These are phyloP conservation scores for Ilyonectria sp. DNA, from an alignment of 2,329 filamentous ascomycete species.

Conservation along the genomic window DNA sequence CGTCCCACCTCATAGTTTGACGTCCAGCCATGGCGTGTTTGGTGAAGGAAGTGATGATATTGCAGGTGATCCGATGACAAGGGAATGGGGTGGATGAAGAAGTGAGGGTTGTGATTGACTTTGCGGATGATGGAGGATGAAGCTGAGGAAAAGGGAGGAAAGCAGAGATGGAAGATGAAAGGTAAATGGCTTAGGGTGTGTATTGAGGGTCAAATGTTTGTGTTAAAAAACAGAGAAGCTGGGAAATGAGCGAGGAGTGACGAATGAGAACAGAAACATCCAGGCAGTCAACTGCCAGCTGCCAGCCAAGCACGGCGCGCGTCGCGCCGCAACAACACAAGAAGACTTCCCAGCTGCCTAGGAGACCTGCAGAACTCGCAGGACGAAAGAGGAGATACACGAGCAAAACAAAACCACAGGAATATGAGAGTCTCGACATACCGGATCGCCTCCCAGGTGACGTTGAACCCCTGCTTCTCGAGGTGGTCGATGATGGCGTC, in stretches of 20 bases:
- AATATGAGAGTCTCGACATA: constrained; percentile 47
- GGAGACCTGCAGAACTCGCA: not conserved
- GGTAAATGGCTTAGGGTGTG: constrained; percentile 20
- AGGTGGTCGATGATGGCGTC: constrained; percentile 53
- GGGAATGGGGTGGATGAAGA: constrained; percentile 7
- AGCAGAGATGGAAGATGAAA: constrained; percentile 14
- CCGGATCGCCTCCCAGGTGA: constrained; percentile 64
- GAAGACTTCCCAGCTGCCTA: constrained; percentile 2
- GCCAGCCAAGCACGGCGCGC: not conserved
- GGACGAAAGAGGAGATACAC: constrained; percentile 5
- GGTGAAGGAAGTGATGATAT: not conserved
- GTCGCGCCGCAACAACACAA: not conserved
- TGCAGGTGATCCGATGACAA: not conserved
- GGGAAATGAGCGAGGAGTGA: constrained; percentile 7
- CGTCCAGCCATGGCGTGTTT: constrained; percentile 47
- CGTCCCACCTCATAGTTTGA: constrained; percentile 58
- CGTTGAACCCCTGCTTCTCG: constrained; percentile 49
- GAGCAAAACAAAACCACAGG: constrained; percentile 11
- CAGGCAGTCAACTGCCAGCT: constrained; percentile 5
- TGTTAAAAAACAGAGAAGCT: not conserved
- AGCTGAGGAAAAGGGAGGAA: constrained; percentile 16
- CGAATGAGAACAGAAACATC: not conserved
- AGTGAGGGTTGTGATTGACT: constrained; percentile 20
- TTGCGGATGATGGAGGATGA: not conserved
- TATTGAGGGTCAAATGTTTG: constrained; percentile 10